Evolutionary conservation across 441 rosid species (phyloP).

Genomic region (Hypseocharis bilobata): DNA sequence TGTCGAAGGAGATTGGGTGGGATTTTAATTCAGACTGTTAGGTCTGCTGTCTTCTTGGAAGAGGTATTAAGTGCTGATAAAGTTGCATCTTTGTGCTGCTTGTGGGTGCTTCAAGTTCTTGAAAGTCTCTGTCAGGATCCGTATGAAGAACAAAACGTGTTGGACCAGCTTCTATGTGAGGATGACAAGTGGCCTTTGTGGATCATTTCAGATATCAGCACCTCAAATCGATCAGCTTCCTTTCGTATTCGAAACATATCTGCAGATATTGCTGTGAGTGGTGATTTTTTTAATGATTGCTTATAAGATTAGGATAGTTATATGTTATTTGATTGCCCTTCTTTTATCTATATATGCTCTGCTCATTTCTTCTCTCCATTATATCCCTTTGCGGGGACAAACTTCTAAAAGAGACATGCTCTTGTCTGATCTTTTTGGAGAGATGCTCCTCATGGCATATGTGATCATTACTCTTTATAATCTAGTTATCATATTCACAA

Average conservation of each 20-base stretch:
- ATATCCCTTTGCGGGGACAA: neutral
- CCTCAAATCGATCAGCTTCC: slow-evolving; percentile 20
- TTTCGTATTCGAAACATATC: slow-evolving; percentile 21
- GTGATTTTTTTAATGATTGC: slow-evolving; percentile 8
- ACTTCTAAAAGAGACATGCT: neutral
- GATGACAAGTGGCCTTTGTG: slow-evolving; percentile 71
- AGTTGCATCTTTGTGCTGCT: slow-evolving; percentile 47
- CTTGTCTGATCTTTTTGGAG: neutral
- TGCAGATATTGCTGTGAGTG: slow-evolving; percentile 33
- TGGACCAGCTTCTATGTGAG: slow-evolving; percentile 57
- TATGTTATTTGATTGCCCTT: slow-evolving; percentile 3
- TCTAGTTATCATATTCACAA: neutral
- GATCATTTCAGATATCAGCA: slow-evolving; percentile 43
- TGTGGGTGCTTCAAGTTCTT: slow-evolving; percentile 58
- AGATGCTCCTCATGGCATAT: neutral
- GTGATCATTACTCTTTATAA: neutral
- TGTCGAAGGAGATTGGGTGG: slow-evolving; percentile 38
- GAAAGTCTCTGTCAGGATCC: slow-evolving; percentile 46
- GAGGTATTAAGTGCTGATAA: slow-evolving; percentile 33
- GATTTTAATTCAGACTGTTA: slow-evolving; percentile 43
- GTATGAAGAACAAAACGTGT: slow-evolving; percentile 48
- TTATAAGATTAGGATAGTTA: neutral
- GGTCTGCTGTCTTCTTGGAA: slow-evolving; percentile 52
- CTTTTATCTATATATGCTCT: neutral
- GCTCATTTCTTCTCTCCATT: neutral